These are phyloP conservation scores for Tremella mesenterica DNA, from an alignment of 768 basidiomycete species.

Conservation along the genomic window DNA sequence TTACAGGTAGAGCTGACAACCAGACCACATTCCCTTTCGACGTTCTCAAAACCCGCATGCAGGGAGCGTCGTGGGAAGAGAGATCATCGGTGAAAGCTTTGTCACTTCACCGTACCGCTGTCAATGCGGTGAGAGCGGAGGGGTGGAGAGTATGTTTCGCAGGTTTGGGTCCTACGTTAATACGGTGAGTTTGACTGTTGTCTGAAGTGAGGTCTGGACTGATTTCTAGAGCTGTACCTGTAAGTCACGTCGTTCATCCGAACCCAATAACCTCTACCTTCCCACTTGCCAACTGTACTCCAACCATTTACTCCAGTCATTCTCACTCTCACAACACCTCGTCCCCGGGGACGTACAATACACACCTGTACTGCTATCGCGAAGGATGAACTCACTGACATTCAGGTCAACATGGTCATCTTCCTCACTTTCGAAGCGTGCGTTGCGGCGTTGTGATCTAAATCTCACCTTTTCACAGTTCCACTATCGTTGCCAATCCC, in stretches of 20 bases:
- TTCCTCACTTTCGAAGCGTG: conserved; percentile 43
- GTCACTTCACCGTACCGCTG: conserved; percentile 8
- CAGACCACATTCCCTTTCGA: conserved; percentile 73
- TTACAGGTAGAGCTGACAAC: no score
- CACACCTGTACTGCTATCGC: no score
- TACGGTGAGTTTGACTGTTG: no score
- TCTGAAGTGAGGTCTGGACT: no score
- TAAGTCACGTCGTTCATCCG: conserved; percentile 4
- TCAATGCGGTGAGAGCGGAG: conserved; percentile 48
- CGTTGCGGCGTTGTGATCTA: no score
- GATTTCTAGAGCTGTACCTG: conserved; percentile 28
- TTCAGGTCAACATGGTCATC: conserved; percentile 40
- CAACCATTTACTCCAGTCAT: background rate
- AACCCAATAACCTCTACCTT: background rate
- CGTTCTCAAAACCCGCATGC: conserved; percentile 81
- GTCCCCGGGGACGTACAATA: no score
- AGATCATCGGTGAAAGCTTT: background rate
- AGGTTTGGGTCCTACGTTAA: conserved; percentile 69
- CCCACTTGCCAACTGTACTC: background rate
- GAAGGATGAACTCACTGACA: background rate
- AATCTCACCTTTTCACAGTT: no score
- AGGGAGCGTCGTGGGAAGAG: conserved; percentile 45
- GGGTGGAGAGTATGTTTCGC: conserved; percentile 64
- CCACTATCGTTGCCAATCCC: no score
- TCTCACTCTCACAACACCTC: no score